Conservation (phyloP, 148 eudicot species). For the Rhododendron kiyosumense region DNA sequence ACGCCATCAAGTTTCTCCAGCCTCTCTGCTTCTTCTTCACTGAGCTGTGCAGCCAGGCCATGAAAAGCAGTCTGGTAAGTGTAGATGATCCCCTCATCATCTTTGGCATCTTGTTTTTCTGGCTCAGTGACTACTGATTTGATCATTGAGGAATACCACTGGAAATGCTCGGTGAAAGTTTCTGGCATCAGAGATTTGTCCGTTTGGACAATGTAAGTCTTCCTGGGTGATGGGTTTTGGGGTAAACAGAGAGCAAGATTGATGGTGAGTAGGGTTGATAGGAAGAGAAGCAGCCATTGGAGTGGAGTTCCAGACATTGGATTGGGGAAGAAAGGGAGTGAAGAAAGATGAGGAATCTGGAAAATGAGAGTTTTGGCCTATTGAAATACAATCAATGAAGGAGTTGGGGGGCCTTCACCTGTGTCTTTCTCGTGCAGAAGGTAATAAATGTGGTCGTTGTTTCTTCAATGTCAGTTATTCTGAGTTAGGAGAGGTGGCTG, state of each 20-base stretch:
- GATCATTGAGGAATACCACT: slow-evolving; percentile 74
- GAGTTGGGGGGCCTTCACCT: background rate
- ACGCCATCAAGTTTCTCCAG: slow-evolving; percentile 39
- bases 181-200: slow-evolving; percentile 61
- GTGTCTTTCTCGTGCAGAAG: slow-evolving; percentile 16
- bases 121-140: slow-evolving; percentile 24
- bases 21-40: slow-evolving; percentile 39
- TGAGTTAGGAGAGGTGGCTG: slow-evolving; percentile 20
- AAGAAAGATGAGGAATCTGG: background rate
- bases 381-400: background rate
- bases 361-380: background rate
- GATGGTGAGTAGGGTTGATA: slow-evolving; percentile 18
- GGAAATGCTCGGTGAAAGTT: slow-evolving; percentile 39
- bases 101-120: background rate
- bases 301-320: slow-evolving; percentile 12
- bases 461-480: slow-evolving; percentile 23
- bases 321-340: background rate
- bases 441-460: slow-evolving; percentile 35
- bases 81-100: slow-evolving; percentile 41
- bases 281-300: slow-evolving; percentile 29
- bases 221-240: slow-evolving; percentile 14
- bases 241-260: background rate
- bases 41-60: slow-evolving; percentile 75
- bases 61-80: slow-evolving; percentile 68
- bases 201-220: slow-evolving; percentile 74